Conservation (phyloP, 2,329 filamentous ascomycete genomes). For the Aspergillus fischeri region DNA sequence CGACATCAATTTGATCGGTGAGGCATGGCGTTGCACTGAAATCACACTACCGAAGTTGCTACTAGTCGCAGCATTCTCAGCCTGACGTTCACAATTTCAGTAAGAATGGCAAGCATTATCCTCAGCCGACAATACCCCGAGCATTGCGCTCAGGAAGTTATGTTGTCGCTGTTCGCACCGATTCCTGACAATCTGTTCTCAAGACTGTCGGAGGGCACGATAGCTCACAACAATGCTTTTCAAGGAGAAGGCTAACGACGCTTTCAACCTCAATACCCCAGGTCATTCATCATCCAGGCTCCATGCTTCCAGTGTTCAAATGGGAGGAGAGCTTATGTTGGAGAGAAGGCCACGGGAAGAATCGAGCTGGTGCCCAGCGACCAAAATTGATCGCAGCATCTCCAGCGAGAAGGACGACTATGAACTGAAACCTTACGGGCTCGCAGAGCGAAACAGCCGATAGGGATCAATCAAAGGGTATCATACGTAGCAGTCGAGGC, state of each 20-base stretch:
- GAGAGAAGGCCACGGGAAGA: constrained; percentile 49
- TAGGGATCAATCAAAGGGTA: constrained; percentile 34
- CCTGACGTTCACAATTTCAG: constrained; percentile 20
- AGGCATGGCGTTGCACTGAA: constrained; percentile 40
- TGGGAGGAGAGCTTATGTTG: constrained; percentile 24
- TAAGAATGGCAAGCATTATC: constrained; percentile 33
- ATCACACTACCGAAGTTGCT: constrained; percentile 9
- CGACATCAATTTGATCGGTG: constrained; percentile 74
- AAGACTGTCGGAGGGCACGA: constrained; percentile 19
- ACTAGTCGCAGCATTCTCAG: constrained; percentile 26
- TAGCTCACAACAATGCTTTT: constrained; percentile 67
- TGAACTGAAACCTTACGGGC: constrained; percentile 57
- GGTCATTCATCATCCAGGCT: constrained; percentile 54
- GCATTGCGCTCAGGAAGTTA: constrained; percentile 49
- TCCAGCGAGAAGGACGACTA: constrained; percentile 85
- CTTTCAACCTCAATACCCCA: constrained; percentile 79
- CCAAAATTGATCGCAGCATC: constrained; percentile 39
- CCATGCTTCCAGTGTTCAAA: constrained; percentile 35
- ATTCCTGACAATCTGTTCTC: constrained; percentile 9
- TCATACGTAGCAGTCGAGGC: constrained; percentile 60
- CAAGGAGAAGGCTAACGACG: constrained; percentile 59
- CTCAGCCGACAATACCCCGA: constrained; percentile 77
- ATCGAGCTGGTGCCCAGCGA: constrained; percentile 70
- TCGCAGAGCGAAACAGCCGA: constrained; percentile 32
- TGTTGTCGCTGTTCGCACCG: constrained; percentile 45